Evolutionary conservation across 1,139 yeast species (phyloP).

Genomic region (Eremothecium sinecaudum): DNA sequence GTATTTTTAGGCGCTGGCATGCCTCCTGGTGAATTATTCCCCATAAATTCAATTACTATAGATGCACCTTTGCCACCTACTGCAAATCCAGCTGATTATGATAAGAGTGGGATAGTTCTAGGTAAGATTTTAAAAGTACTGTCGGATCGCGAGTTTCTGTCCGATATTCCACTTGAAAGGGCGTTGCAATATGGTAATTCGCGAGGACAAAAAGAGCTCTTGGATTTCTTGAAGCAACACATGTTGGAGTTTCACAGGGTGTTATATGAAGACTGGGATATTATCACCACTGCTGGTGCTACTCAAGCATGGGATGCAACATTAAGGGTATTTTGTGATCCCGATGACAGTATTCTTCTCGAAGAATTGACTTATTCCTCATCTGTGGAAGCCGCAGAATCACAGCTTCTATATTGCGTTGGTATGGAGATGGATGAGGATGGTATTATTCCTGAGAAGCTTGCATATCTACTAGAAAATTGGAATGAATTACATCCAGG

Average conservation of each 20-base stretch:
- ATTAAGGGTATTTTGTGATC: slow-evolving; percentile 66
- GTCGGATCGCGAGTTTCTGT: slow-evolving; percentile 22
- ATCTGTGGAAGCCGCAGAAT: slow-evolving; percentile 72
- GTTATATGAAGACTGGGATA: slow-evolving; percentile 62
- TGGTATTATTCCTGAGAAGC: slow-evolving; percentile 69
- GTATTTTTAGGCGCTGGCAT: slow-evolving; percentile 82
- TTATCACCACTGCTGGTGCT: slow-evolving; percentile 62
- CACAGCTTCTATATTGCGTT: slow-evolving; percentile 57
- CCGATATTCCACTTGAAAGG: slow-evolving; percentile 67
- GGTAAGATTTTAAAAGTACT: slow-evolving; percentile 25
- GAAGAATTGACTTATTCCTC: slow-evolving; percentile 81
- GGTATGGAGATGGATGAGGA: slow-evolving; percentile 72
- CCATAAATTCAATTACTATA: slow-evolving; percentile 54
- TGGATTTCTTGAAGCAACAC: slow-evolving; percentile 66
- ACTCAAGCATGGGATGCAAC: slow-evolving; percentile 85
- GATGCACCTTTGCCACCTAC: slow-evolving; percentile 22
- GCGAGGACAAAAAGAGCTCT: slow-evolving; percentile 65
- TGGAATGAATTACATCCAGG: slow-evolving; percentile 49
- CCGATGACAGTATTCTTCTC: slow-evolving; percentile 72
- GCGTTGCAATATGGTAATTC: slow-evolving; percentile 90
- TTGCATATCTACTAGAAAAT: slow-evolving; percentile 51
- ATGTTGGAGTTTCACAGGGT: slow-evolving; percentile 54
- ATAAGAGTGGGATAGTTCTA: background rate
- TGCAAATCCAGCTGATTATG: background rate
- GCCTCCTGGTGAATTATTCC: slow-evolving; percentile 71